phyloP scores from a whole-genome alignment of 306 rosid genomes.

The Rosa multiflora region DNA sequence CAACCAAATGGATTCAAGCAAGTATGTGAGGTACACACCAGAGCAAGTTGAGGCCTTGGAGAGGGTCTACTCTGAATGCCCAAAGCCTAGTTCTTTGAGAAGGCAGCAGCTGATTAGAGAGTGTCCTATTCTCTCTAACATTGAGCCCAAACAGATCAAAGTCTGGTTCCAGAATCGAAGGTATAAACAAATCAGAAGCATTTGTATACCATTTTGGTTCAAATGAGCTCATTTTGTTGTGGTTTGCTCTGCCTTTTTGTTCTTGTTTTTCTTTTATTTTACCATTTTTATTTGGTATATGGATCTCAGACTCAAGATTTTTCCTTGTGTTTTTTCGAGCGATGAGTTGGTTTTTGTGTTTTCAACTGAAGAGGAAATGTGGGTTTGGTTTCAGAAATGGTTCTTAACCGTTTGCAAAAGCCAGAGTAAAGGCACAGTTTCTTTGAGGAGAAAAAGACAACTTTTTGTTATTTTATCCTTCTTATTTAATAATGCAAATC shows the following conservation, averaged over 20 bases:
- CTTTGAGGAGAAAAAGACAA: constrained; percentile 10
- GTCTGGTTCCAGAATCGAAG: constrained; percentile 99
- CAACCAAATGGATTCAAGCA: constrained; percentile 72
- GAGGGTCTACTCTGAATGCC: constrained; percentile 91
- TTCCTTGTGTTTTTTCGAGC: background rate
- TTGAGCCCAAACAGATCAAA: constrained; percentile 98
- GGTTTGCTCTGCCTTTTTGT: background rate
- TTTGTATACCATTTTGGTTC: background rate
- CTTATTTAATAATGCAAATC: background rate
- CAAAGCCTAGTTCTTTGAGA: constrained; percentile 87
- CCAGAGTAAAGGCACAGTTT: background rate
- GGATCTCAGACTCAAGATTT: background rate
- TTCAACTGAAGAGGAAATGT: constrained; percentile 2
- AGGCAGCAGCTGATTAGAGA: constrained; percentile 96
- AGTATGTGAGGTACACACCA: constrained; percentile 93
- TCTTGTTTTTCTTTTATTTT: too few relatives aligned
- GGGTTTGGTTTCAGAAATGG: background rate
- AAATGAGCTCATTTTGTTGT: background rate
- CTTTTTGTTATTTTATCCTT: background rate
- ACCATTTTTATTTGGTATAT: background rate
- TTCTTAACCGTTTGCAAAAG: background rate
- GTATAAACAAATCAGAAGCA: constrained; percentile 25
- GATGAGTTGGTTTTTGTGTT: background rate
- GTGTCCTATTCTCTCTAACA: constrained; percentile 83
- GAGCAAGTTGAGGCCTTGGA: constrained; percentile 97